Evolutionary conservation across 2,329 filamentous ascomycete species (phyloP).

Genomic region (Sporothrix pallida): DNA sequence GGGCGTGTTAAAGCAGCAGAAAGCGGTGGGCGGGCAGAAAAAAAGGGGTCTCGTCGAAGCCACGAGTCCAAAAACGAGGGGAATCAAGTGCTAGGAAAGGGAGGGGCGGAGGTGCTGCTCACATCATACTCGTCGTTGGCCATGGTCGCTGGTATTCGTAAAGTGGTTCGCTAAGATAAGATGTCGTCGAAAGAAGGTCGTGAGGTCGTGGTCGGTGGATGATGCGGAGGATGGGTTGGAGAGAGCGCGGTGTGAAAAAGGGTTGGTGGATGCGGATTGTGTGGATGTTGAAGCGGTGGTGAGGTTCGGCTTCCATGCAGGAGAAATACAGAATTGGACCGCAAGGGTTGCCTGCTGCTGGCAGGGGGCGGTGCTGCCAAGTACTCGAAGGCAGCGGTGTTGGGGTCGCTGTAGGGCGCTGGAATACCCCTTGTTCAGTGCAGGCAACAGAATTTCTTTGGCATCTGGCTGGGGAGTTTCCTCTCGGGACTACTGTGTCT

Average conservation of each 20-base stretch:
- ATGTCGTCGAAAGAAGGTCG: slow-evolving; percentile 16
- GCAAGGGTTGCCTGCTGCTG: background rate
- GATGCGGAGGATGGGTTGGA: slow-evolving; percentile 21
- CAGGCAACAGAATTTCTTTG: slow-evolving; percentile 25
- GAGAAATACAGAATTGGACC: slow-evolving; percentile 1
- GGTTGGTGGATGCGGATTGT: slow-evolving; percentile 27
- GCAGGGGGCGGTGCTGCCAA: background rate
- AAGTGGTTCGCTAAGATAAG: background rate
- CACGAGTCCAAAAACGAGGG: slow-evolving; percentile 28
- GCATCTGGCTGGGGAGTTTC: background rate
- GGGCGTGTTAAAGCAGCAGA: background rate
- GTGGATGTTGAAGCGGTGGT: slow-evolving; percentile 24
- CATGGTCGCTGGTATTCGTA: slow-evolving; percentile 59
- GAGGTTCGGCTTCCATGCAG: slow-evolving; percentile 23
- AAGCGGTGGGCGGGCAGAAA: slow-evolving; percentile 23
- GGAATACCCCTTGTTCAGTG: background rate
- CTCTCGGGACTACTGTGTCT: background rate
- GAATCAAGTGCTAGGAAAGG: slow-evolving; percentile 9
- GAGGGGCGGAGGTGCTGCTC: slow-evolving; percentile 50
- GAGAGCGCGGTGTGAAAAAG: slow-evolving; percentile 29
- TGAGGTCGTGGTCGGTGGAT: slow-evolving; percentile 20
- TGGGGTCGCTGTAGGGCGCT: background rate
- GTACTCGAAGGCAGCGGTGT: background rate
- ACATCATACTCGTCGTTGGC: slow-evolving; percentile 99
- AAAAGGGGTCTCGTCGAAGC: slow-evolving; percentile 12